A percentile compares a stretch with the other conserved stretches of the same genome.
Conservation (phyloP, 2,329 filamentous ascomycete species). For the Aspergillus thermomutatus region DNA sequence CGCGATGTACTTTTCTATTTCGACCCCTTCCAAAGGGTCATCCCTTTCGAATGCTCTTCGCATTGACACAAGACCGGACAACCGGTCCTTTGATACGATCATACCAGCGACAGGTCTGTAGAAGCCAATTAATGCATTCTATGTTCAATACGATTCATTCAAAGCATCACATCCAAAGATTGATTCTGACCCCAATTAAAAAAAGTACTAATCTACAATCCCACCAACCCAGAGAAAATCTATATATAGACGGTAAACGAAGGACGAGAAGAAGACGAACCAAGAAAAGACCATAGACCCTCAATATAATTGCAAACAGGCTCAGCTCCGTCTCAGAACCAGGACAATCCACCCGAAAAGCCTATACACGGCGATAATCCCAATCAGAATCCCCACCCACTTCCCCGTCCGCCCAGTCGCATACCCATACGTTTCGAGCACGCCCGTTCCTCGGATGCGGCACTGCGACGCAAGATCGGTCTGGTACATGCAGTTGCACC, state of each 20-base stretch:
- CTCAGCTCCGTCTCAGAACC: slow-evolving; percentile 11
- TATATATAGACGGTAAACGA: neutral
- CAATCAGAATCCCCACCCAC: slow-evolving; percentile 74
- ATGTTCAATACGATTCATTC: neutral
- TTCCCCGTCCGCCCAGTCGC: slow-evolving; percentile 59
- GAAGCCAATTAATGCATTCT: neutral
- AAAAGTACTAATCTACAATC: neutral
- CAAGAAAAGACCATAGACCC: neutral
- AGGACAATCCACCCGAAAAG: slow-evolving; percentile 65
- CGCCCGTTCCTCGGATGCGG: slow-evolving; percentile 66
- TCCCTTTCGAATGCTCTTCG: neutral
- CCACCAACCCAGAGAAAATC: neutral
- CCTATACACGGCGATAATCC: slow-evolving; percentile 71
- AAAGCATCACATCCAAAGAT: neutral
- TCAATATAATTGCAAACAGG: neutral
- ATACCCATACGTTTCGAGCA: slow-evolving; percentile 70
- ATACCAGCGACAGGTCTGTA: neutral
- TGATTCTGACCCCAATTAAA: no score
- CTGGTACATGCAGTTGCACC: slow-evolving; percentile 69
- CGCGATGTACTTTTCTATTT: neutral
- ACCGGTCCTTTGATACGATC: neutral
- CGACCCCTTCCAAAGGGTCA: neutral
- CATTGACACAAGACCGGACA: neutral
- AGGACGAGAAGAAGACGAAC: neutral
- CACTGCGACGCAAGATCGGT: slow-evolving; percentile 62